phyloP scores from a whole-genome alignment of 2,329 filamentous ascomycete genomes.

The Colletotrichum theobromicola region DNA sequence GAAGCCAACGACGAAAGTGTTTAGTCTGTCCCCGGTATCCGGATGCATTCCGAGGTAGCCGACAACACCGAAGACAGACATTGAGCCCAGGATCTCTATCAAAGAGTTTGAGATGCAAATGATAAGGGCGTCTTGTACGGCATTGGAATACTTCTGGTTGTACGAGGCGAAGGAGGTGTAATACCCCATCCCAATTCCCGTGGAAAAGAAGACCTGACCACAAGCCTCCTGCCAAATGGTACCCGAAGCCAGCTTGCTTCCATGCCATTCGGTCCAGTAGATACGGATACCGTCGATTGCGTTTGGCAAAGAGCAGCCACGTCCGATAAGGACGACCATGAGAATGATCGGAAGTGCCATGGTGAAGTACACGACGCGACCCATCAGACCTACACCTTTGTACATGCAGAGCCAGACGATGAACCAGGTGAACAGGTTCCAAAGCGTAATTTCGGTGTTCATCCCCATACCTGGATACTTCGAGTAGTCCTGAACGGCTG shows the following conservation, averaged over 20 bases:
- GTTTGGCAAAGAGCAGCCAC: constrained; percentile 54
- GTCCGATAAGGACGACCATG: constrained; percentile 55
- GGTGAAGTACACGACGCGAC: constrained; percentile 60
- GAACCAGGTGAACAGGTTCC: constrained; percentile 61
- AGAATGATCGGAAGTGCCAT: constrained; percentile 61
- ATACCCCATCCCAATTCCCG: constrained; percentile 45
- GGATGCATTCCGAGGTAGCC: constrained; percentile 42
- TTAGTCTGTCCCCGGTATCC: constrained; percentile 37
- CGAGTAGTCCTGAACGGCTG: constrained; percentile 41
- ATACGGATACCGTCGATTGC: constrained; percentile 53
- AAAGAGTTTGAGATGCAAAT: constrained; percentile 58
- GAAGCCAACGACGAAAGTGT: constrained; percentile 60
- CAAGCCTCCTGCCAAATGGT: constrained; percentile 59
- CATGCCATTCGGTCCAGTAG: constrained; percentile 41
- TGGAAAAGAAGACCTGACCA: constrained; percentile 47
- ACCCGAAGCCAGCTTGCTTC: constrained; percentile 48
- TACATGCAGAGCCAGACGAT: constrained; percentile 63
- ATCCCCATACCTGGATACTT: constrained; percentile 47
- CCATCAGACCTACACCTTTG: constrained; percentile 58
- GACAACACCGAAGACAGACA: constrained; percentile 55
- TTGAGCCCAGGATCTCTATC: constrained; percentile 51
- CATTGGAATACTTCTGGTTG: constrained; percentile 57
- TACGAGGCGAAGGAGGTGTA: constrained; percentile 62
- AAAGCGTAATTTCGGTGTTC: constrained; percentile 57
- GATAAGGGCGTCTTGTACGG: constrained; percentile 58